phyloP scores from a whole-genome alignment of 2,329 filamentous ascomycete genomes.

The Colletotrichum nymphaeae region DNA sequence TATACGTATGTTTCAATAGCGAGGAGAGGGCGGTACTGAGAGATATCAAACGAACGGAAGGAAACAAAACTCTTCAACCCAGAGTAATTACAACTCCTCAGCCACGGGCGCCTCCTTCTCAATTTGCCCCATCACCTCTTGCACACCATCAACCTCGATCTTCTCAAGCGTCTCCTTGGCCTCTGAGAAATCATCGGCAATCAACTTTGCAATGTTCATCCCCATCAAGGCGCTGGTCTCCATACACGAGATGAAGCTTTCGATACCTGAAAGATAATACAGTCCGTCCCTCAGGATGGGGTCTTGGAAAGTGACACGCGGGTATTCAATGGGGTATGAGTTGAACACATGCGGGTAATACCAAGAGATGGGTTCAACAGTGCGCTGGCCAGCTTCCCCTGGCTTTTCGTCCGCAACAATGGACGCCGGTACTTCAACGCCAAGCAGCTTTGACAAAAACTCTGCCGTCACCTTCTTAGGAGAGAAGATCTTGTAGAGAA shows the following conservation, averaged over 20 bases:
- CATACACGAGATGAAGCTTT: slow-evolving; percentile 97
- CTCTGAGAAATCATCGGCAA: slow-evolving; percentile 67
- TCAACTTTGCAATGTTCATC: slow-evolving; percentile 80
- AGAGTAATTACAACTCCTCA: slow-evolving; percentile 35
- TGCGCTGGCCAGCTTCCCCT: slow-evolving; percentile 38
- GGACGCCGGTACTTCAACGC: slow-evolving; percentile 56
- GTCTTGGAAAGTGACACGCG: slow-evolving; percentile 88
- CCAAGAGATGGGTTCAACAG: slow-evolving; percentile 74
- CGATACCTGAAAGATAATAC: slow-evolving; percentile 82
- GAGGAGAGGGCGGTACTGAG: neutral
- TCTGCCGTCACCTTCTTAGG: slow-evolving; percentile 62
- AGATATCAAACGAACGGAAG: neutral
- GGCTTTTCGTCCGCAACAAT: slow-evolving; percentile 46
- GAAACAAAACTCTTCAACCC: neutral
- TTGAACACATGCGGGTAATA: slow-evolving; percentile 82
- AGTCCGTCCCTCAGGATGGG: slow-evolving; percentile 74
- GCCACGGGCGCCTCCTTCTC: slow-evolving; percentile 27
- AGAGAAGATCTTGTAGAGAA: slow-evolving; percentile 75
- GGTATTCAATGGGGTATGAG: slow-evolving; percentile 87
- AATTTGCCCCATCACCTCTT: slow-evolving; percentile 32
- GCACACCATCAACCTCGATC: slow-evolving; percentile 1
- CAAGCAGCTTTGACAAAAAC: slow-evolving; percentile 66
- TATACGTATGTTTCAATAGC: neutral
- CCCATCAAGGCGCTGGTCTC: slow-evolving; percentile 95
- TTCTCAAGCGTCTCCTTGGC: slow-evolving; percentile 14